Base-by-base conservation (phyloP, 805 yeast genomes). In the Metschnikowia baotianmanensis region DNA sequence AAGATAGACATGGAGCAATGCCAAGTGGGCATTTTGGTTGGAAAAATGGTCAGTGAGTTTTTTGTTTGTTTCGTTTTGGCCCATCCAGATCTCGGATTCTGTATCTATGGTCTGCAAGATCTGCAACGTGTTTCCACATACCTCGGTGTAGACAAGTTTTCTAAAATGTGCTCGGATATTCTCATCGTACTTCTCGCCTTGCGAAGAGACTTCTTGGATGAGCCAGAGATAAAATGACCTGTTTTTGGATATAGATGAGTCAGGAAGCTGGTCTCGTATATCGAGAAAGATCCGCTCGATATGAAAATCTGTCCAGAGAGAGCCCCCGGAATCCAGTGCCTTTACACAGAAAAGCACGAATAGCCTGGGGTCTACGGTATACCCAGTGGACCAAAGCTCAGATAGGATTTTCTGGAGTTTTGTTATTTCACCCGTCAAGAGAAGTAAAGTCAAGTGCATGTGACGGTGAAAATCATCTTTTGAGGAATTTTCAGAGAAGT, bases 1-100 rank as follows among this genome's bases (percentile, higher is more conserved):
- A 5, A 20, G 19, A 33, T 25, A 44, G 8, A 51, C 18, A 6
- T 42, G 42, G 16, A 51, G 40, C 21, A 38, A 32, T 6, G 27
- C 40, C 4, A 44, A 30, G 15, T n/a, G 28, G 23, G 15, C 15
- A 4, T 39, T 23, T 1, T 36, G 10, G 4, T 24, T 7, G n/a
- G 38, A 26, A n/a, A 51, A 46, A 27, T 32, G 34, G 5, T 18
- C 24, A 22, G 40, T 18, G 21, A 51, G 36, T 13, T 23, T 67
- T 10, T 44, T 43, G 32, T 43, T 51, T 2, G 20, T 16, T 10
- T 33, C 35, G 18, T 36, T 42, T 19, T 46, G 46, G 26, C 40
- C 46, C 36, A 26, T 38, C 55, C 55, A 51, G 2, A 23, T 5
- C 9, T 35, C 40, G 11, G 27, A 17, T 21, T 51, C 55, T 3